These are phyloP conservation scores for Lactifluus piperatus DNA, from an alignment of 768 basidiomycete species.

Conservation along the genomic window DNA sequence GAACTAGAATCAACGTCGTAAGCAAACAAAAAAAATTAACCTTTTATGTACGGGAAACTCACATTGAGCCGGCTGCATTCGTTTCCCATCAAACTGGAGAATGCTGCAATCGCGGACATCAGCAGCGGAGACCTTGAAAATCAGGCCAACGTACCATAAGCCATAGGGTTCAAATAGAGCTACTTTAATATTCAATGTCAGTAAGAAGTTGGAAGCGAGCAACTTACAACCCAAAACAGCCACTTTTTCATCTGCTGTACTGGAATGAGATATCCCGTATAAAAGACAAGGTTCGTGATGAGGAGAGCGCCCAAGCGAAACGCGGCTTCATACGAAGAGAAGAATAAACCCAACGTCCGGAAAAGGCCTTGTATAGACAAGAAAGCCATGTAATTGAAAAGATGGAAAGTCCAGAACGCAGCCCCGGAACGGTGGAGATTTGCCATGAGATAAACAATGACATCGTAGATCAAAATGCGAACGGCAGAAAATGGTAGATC, in stretches of 20 bases:
- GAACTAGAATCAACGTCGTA: constrained; percentile 31
- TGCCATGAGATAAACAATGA: constrained; percentile 64
- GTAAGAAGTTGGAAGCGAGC: background rate
- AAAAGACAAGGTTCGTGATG: constrained; percentile 68
- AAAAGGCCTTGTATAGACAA: constrained; percentile 81
- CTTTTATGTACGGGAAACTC: constrained; percentile 20
- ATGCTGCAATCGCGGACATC: constrained; percentile 33
- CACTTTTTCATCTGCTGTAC: constrained; percentile 65
- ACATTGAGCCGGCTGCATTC: constrained; percentile 70
- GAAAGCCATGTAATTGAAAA: constrained; percentile 57
- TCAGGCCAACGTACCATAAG: constrained; percentile 41
- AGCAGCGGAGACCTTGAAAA: background rate
- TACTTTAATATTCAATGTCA: constrained; percentile 19
- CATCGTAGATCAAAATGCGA: constrained; percentile 50
- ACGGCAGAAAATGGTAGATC: constrained; percentile 62
- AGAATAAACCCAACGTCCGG: constrained; percentile 56
- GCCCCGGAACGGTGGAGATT: constrained; percentile 35
- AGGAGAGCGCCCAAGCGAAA: constrained; percentile 56
- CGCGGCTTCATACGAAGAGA: constrained; percentile 44
- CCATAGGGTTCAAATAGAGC: constrained; percentile 75
- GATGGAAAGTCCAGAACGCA: constrained; percentile 50
- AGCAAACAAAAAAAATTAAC: background rate
- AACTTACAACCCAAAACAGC: constrained; percentile 76
- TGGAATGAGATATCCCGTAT: constrained; percentile 63
- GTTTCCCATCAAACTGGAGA: constrained; percentile 75